Percentiles rank a stretch among this genome's conserved stretches.
Evolutionary conservation across 345 rosid species (phyloP).

Genomic region (Erysimum cheiranthoides): DNA sequence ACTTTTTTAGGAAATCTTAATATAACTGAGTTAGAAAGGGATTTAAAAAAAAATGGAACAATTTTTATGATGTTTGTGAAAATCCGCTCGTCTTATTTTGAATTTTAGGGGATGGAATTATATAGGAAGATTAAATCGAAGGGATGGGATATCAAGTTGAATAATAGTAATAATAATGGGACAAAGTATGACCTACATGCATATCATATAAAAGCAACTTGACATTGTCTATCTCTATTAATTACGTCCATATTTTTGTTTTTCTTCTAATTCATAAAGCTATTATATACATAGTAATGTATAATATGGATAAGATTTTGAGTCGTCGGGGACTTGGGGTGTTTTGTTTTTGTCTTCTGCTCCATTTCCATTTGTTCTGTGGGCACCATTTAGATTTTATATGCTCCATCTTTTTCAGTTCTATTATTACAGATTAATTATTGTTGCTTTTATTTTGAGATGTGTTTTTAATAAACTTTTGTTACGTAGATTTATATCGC

Average conservation of each 20-base stretch:
- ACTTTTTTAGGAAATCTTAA: neutral
- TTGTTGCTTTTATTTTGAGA: conserved; percentile 25
- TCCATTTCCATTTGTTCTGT: conserved; percentile 42
- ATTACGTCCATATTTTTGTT: conserved; percentile 37
- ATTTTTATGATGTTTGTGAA: neutral
- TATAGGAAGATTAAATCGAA: conserved; percentile 10
- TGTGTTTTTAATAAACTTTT: neutral
- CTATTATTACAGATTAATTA: conserved; percentile 30
- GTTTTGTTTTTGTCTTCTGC: conserved; percentile 47
- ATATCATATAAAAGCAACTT: conserved; percentile 43
- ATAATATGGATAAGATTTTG: conserved; percentile 42
- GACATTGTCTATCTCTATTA: conserved; percentile 39
- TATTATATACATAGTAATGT: conserved; percentile 18
- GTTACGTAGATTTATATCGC: neutral
- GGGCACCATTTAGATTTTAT: conserved; percentile 45
- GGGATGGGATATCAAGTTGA: conserved; percentile 29
- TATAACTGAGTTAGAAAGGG: neutral
- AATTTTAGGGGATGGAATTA: neutral
- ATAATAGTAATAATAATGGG: conserved; percentile 36
- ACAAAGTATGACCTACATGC: conserved; percentile 47
- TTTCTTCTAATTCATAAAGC: conserved; percentile 26
- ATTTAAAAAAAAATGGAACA: neutral
- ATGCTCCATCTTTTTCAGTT: conserved; percentile 43
- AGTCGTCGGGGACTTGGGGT: conserved; percentile 42
- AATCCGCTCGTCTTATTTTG: neutral